Evolutionary conservation across 805 yeast species (phyloP).

Genomic region (Hanseniaspora osmophila): DNA sequence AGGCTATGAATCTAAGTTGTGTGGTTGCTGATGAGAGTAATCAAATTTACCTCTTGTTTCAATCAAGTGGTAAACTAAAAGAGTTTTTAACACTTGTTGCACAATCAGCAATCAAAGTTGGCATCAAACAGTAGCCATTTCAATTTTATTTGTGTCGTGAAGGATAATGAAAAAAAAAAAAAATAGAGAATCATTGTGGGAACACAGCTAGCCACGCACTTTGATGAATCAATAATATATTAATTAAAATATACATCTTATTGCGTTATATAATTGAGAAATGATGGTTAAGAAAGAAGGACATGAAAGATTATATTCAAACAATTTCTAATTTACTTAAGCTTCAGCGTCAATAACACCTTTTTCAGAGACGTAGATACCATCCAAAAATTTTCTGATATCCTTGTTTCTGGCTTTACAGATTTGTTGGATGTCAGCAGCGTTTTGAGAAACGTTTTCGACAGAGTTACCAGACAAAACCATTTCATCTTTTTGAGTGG

Average conservation of each 20-base stretch:
- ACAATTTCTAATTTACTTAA: conserved; percentile 10
- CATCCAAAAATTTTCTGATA: conserved; percentile 99
- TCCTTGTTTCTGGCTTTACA: conserved; percentile 99
- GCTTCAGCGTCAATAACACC: conserved; percentile 61
- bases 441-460: conserved; percentile 94
- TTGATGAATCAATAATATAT: too few relatives aligned
- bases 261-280: too few relatives aligned
- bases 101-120: conserved; percentile 22
- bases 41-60: conserved; percentile 49
- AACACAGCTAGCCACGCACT: too few relatives aligned
- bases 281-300: conserved; percentile 41
- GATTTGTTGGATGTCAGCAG: conserved; percentile 95
- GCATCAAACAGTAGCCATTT: not conserved
- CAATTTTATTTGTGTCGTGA: too few relatives aligned
- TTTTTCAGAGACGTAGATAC: conserved; percentile 97
- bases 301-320: conserved; percentile 40
- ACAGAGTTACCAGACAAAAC: conserved; percentile 87
- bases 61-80: conserved; percentile 37
- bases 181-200: too few relatives aligned
- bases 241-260: too few relatives aligned
- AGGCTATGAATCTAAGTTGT: conserved; percentile 46
- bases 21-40: conserved; percentile 54
- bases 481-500: conserved; percentile 88
- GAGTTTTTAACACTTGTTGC: conserved; percentile 42
- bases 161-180: too few relatives aligned